Percentiles rank a stretch among this genome's conserved stretches.
Conservation (phyloP, 108 stramenopile species). For the Stephanodiscus triporus region DNA sequence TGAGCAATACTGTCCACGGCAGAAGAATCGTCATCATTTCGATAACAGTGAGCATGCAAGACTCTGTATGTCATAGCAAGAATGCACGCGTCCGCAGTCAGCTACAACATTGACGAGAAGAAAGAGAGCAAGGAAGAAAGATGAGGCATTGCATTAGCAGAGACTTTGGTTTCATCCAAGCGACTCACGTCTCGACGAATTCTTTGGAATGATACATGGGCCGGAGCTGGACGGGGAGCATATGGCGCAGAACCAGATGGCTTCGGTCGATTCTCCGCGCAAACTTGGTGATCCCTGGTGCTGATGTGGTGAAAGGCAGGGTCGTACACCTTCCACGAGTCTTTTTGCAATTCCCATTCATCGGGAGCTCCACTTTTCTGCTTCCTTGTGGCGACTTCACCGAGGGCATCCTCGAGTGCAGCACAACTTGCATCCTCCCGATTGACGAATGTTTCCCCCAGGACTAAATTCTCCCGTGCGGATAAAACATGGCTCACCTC, state of each 20-base stretch:
- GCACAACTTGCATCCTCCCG: conserved; percentile 88
- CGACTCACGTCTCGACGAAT: conserved; percentile 64
- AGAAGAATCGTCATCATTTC: conserved; percentile 28
- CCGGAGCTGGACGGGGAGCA: conserved; percentile 58
- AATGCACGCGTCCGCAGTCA: conserved; percentile 62
- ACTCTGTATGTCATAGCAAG: conserved; percentile 69
- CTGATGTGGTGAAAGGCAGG: conserved; percentile 82
- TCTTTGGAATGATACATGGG: conserved; percentile 64
- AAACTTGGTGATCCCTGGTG: conserved; percentile 68
- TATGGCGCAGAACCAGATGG: conserved; percentile 52
- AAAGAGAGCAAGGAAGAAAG: not conserved
- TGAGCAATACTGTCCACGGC: conserved; percentile 23
- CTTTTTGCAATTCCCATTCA: conserved; percentile 70
- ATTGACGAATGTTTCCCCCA: conserved; percentile 53
- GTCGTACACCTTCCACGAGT: conserved; percentile 81
- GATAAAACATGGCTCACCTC: conserved; percentile 71
- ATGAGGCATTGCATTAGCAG: not conserved
- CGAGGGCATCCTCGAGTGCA: conserved; percentile 69
- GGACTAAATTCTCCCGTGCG: conserved; percentile 35
- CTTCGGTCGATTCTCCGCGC: conserved; percentile 74
- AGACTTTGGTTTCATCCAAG: not conserved
- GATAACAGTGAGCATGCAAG: conserved; percentile 74
- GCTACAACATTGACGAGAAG: not conserved
- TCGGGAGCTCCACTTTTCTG: conserved; percentile 66
- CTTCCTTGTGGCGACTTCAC: conserved; percentile 75